phyloP scores from a whole-genome alignment of 352 stramenopile species.

The Phytophthora hybrid region DNA sequence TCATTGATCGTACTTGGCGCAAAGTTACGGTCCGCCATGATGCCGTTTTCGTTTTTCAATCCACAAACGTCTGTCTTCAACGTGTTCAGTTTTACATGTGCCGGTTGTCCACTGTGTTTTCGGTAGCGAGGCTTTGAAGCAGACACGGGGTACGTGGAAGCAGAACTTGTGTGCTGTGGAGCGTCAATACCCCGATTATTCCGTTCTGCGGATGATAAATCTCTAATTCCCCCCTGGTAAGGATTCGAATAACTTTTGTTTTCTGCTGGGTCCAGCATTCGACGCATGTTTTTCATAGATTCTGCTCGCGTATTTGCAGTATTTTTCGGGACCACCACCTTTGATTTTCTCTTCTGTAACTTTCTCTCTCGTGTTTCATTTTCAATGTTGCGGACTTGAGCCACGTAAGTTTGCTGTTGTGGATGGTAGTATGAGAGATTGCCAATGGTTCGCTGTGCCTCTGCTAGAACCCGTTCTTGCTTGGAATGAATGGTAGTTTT shows the following conservation, averaged over 20 bases:
- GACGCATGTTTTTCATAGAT: conserved; percentile 35
- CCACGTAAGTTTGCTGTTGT: conserved; percentile 34
- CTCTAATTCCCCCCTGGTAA: conserved; percentile 10
- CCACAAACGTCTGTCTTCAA: neutral
- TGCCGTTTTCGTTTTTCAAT: neutral
- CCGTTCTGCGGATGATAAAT: neutral
- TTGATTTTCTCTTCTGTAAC: conserved; percentile 4
- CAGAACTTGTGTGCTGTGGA: neutral
- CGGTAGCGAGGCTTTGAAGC: neutral
- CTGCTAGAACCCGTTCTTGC: conserved; percentile 57
- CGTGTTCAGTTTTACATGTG: neutral
- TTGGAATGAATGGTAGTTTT: conserved; percentile 54
- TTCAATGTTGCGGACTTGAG: neutral
- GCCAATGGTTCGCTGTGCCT: conserved; percentile 44
- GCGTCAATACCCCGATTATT: neutral
- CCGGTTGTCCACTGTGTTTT: neutral
- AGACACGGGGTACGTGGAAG: neutral
- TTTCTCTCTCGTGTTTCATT: conserved; percentile 17
- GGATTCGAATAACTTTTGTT: conserved; percentile 34
- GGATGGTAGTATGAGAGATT: conserved; percentile 53
- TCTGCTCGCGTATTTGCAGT: neutral
- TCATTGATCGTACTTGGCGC: neutral
- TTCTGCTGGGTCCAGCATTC: conserved; percentile 50
- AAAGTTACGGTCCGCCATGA: neutral
- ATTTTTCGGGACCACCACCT: conserved; percentile 1